A percentile compares a stretch with the other conserved stretches of the same genome.
phyloP scores from a whole-genome alignment of 352 stramenopile genomes.

The Pythium aquatile region DNA sequence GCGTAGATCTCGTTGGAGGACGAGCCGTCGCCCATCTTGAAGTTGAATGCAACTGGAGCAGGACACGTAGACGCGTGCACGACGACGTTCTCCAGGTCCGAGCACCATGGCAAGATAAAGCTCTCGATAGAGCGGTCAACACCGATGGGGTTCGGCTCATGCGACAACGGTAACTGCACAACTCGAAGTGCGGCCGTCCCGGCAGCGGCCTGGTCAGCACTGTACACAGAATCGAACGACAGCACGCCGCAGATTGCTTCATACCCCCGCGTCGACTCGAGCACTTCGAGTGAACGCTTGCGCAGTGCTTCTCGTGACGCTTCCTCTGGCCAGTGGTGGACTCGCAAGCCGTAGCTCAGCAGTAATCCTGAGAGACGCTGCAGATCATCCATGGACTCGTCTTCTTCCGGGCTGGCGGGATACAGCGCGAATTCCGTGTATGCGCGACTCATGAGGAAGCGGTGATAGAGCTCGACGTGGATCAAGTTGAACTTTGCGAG shows the following conservation, averaged over 20 bases:
- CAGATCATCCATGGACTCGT: constrained; percentile 74
- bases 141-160: constrained; percentile 24
- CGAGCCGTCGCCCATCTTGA: constrained; percentile 70
- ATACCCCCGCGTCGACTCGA: constrained; percentile 62
- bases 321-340: constrained; percentile 75
- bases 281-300: constrained; percentile 67
- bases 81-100: constrained; percentile 26
- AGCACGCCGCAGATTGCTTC: constrained; percentile 76
- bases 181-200: constrained; percentile 25
- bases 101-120: constrained; percentile 41
- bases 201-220: constrained; percentile 20
- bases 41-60: constrained; percentile 41
- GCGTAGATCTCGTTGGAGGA: constrained; percentile 72
- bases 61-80: constrained; percentile 30
- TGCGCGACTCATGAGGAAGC: constrained; percentile 79
- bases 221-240: constrained; percentile 53
- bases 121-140: constrained; percentile 34
- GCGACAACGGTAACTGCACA: constrained; percentile 22
- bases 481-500: constrained; percentile 85
- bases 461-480: constrained; percentile 82
- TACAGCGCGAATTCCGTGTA: constrained; percentile 88
- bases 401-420: constrained; percentile 39
- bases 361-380: constrained; percentile 68
- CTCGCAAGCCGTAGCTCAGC: constrained; percentile 78
- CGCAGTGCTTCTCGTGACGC: constrained; percentile 36